Base-by-base conservation (phyloP, 306 rosid genomes). In the Lathyrus oleraceus region DNA sequence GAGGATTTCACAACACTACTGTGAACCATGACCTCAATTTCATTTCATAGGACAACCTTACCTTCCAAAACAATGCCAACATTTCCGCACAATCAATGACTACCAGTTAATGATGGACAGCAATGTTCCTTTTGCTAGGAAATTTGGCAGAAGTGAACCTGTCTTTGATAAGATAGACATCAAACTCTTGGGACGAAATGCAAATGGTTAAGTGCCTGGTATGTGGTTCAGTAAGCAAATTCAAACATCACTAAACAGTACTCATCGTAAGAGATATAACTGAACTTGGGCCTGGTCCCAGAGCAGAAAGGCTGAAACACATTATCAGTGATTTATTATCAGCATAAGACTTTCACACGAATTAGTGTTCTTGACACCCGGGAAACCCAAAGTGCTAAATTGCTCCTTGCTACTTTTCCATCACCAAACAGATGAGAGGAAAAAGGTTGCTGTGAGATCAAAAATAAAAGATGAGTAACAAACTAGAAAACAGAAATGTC, bases 1-100 rank as follows among this genome's bases (percentile, higher is more conserved):
- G 80, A 79, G 35, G 84, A 79, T 83, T 83, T 53, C 80, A 80
- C 0, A 83, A 79, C 72, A 84, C 88, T n/a, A 79, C 85, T 9
- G 83, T 75, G 78, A 82, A 78, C 73, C 83, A 79, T 67, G 84
- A 79, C 67, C 83, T 83, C 45, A 83, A 83, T 51, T 83, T 71
- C 74, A 83, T 82, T 69, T 82, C 83, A 27, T 75, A 83, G 81
- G 81, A 82, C 69, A 78, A 74, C 49, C 86, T 76, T 45, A 74
- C 49, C 86, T 76, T 45, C 81, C 83, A 54, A 82, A 82, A 40
- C 81, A 82, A 61, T 83, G 75, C 49, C 78, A 75, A 13, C 84
- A 83, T 59, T 83, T 38, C 74, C 84, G 79, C 36, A 75, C 79
- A 32, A 58, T 32, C 6, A 8, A 62, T 62, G 69, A 76, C 63